These are phyloP conservation scores for Pseudocohnilembus persalinus DNA, from an alignment of 169 alveolate species.

Conservation along the genomic window DNA sequence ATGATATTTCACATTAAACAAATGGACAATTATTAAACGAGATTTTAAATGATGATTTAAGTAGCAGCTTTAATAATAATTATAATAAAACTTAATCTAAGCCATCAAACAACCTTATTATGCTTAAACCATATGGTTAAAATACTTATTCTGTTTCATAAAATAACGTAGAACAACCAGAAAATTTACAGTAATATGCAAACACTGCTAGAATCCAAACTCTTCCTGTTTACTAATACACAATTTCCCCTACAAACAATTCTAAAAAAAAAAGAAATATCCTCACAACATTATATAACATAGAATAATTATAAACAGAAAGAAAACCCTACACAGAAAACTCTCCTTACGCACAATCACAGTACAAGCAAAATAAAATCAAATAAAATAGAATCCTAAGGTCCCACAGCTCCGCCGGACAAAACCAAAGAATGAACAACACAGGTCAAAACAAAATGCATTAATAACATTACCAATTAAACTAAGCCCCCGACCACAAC, in stretches of 20 bases:
- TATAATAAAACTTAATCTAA: too few relatives aligned
- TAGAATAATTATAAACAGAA: not conserved
- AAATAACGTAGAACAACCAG: too few relatives aligned
- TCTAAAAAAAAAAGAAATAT: not conserved
- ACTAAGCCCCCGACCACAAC: not conserved
- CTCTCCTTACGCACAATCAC: not conserved
- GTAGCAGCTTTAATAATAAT: too few relatives aligned
- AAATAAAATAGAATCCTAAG: not conserved
- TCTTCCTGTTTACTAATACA: not conserved
- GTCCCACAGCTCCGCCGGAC: not conserved
- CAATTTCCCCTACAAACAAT: not conserved
- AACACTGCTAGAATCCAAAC: not conserved
- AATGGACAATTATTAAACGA: too few relatives aligned
- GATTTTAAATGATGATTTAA: too few relatives aligned
- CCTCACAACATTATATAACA: not conserved
- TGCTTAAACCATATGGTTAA: too few relatives aligned
- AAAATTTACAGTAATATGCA: too few relatives aligned
- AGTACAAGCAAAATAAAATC: not conserved
- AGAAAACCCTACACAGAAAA: not conserved
- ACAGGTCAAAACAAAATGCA: not conserved
- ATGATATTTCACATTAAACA: too few relatives aligned
- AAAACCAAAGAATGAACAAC: too few relatives aligned
- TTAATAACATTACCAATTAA: not conserved
- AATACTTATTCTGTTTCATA: too few relatives aligned
- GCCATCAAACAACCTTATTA: too few relatives aligned